Base-by-base conservation (phyloP, 169 alveolate genomes). In the Theileria equi region DNA sequence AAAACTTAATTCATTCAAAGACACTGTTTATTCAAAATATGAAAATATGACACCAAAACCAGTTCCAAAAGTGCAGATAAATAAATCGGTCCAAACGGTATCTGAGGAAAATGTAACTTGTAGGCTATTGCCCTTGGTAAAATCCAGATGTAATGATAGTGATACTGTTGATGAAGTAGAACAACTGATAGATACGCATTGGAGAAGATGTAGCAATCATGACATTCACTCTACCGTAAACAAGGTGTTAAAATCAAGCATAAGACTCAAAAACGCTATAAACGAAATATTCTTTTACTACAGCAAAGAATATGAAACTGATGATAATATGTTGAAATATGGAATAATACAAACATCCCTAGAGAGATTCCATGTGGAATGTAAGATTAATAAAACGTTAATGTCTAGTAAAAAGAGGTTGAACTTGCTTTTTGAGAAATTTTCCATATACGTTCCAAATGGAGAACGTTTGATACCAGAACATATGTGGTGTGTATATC, bases 141-240 rank as follows among this genome's bases (percentile, higher is more conserved):
- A 35, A 52, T 32, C 44, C 34, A 41, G 83, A 31, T 73, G 83
- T 35, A 59, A n/a, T 54, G 44, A 47, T 19, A 55, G 32, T 16
- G 29, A n/a, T 5, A 23, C 23, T 3, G 40, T 28, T 48, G 49
- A 38, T 34, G 40, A 80, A 5, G 73, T 84, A 36, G 70, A 67
- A 23, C 13, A 5, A 10, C 17, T 86, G 21, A 90, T 86, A 3
- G 82, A 73, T 53, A 35, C 64, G 13, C 26, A 55, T 34, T 86
- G 92, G 92, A 61, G 84, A 19, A 80, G 82, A 45, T 50, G 90
- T 47, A 72, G 84, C 45, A 70, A 80, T 38, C 78, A 81, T 59
- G 92, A 86, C 43, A 86, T 81, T 25, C 88, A 63, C 50, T 36
- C 80, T 3, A 73, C 86, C 23, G 61, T 86, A 23, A 31, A 68